A percentile compares a stretch with the other conserved stretches of the same genome.
These are phyloP conservation scores for Phytophthora sojae DNA, from an alignment of 352 stramenopile genomes.

Conservation along the genomic window DNA sequence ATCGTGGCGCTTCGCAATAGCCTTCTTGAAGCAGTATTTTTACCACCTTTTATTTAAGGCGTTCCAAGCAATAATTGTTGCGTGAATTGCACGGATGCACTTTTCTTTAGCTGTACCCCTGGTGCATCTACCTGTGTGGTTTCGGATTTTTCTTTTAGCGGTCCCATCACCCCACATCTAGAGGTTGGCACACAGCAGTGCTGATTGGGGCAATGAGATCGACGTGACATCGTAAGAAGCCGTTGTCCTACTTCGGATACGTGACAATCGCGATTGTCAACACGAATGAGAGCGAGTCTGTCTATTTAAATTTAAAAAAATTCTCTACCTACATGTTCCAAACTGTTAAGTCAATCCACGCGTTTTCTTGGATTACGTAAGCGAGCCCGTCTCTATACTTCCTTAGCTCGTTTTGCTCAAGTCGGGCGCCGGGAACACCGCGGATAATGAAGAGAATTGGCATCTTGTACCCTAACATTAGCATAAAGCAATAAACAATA, in stretches of 20 bases:
- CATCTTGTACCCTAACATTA: background rate
- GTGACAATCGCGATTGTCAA: background rate
- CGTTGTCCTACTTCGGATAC: conserved; percentile 38
- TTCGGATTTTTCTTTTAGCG: too few species aligned
- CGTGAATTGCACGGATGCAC: too few species aligned
- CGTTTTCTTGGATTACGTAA: background rate
- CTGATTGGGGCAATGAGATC: background rate
- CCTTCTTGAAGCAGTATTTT: too few species aligned
- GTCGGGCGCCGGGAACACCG: background rate
- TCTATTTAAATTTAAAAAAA: background rate
- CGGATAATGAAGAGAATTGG: background rate
- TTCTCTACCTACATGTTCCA: background rate
- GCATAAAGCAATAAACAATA: background rate
- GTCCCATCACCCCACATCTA: background rate
- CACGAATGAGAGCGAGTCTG: background rate
- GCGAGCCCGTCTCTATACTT: background rate
- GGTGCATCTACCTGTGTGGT: too few species aligned
- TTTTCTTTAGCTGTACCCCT: too few species aligned
- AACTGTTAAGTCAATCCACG: background rate
- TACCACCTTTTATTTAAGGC: too few species aligned
- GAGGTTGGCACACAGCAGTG: background rate
- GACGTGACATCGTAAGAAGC: background rate
- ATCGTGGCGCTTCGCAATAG: too few species aligned
- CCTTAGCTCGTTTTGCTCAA: background rate
- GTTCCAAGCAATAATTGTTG: too few species aligned